These are phyloP conservation scores for Spergularia bocconei DNA, from an alignment of 148 eudicot species.

Conservation along the genomic window DNA sequence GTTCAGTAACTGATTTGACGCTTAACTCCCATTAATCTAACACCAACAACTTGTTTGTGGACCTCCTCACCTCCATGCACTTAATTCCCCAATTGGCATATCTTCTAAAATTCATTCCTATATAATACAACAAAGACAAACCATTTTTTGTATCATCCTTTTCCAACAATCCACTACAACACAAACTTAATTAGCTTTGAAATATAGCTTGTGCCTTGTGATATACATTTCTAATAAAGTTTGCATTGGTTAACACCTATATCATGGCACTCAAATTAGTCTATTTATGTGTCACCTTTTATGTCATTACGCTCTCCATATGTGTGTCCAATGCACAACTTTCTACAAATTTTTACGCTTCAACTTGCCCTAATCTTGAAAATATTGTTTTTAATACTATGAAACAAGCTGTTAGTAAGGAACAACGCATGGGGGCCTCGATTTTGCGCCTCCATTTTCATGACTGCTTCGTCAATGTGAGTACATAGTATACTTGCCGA, in stretches of 20 bases:
- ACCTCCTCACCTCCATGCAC: too few species aligned
- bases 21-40: too few species aligned
- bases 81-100: too few species aligned
- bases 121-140: not conserved
- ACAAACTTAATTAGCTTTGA: too few species aligned
- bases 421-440: slow-evolving; percentile 38
- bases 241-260: not conserved
- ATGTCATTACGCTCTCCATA: not conserved
- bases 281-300: not conserved
- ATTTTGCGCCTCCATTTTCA: slow-evolving; percentile 45
- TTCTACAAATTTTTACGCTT: slow-evolving; percentile 25
- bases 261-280: slow-evolving; percentile 11
- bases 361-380: slow-evolving; percentile 34
- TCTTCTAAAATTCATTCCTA: not conserved
- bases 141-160: too few species aligned
- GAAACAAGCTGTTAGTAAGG: slow-evolving; percentile 30
- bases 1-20: too few species aligned
- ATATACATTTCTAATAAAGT: not conserved
- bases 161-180: too few species aligned
- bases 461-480: slow-evolving; percentile 41
- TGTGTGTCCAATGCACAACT: slow-evolving; percentile 32
- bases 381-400: slow-evolving; percentile 27
- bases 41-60: too few species aligned
- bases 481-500: not conserved
- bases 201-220: too few species aligned